phyloP scores from a whole-genome alignment of 148 eudicot genomes.

The Fagopyrum tataricum region DNA sequence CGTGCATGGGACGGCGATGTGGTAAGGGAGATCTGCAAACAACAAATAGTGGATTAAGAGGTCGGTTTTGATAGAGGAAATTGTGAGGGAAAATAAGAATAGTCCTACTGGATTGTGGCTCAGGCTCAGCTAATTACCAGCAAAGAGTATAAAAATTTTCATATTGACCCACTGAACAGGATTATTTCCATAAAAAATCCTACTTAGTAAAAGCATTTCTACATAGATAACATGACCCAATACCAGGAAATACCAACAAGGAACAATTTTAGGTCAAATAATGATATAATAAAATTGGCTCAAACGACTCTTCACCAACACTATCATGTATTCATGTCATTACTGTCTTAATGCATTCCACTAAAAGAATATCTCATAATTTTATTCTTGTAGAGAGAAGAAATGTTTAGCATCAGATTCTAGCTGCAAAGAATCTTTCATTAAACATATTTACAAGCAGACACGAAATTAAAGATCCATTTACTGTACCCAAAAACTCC shows the following conservation, averaged over 20 bases:
- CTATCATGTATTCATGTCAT: not conserved
- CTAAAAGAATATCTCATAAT: not conserved
- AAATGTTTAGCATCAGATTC: not conserved
- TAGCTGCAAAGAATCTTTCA: not conserved
- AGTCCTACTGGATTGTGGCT: not conserved
- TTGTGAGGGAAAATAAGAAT: not conserved
- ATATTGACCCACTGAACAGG: not conserved
- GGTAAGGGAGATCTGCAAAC: constrained; percentile 75
- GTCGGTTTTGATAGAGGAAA: not conserved
- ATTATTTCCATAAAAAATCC: not conserved
- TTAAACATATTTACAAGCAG: not conserved
- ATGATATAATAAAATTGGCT: not conserved
- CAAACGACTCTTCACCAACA: not conserved
- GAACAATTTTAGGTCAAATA: not conserved
- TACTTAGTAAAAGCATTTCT: not conserved
- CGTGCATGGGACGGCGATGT: constrained; percentile 58
- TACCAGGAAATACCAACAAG: not conserved
- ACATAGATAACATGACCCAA: not conserved
- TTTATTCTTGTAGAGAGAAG: not conserved
- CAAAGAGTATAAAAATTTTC: not conserved
- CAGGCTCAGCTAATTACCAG: not conserved
- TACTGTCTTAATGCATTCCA: not conserved
- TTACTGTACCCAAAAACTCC: constrained; percentile 4
- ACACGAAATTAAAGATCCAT: not conserved
- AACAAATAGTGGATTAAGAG: not conserved